These are phyloP conservation scores for Pythium utonaiense DNA, from an alignment of 352 stramenopile genomes.

Conservation along the genomic window DNA sequence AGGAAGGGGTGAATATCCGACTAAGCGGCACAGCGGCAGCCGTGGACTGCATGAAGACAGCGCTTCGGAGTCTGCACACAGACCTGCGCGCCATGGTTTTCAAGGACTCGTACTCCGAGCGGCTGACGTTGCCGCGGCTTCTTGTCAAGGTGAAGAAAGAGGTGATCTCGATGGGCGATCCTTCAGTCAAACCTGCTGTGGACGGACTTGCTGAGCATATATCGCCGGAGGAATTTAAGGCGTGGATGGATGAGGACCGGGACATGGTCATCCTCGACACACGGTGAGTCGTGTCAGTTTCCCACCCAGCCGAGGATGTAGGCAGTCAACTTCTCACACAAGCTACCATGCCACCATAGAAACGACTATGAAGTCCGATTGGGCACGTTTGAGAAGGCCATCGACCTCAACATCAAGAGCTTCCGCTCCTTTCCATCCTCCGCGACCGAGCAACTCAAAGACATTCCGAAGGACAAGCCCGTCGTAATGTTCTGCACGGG, in stretches of 20 bases:
- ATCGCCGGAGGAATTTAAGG: slow-evolving; percentile 58
- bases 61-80: slow-evolving; percentile 34
- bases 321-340: background rate
- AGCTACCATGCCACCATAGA: slow-evolving; percentile 18
- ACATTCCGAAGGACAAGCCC: slow-evolving; percentile 61
- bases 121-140: slow-evolving; percentile 59
- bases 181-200: slow-evolving; percentile 36
- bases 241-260: slow-evolving; percentile 59
- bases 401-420: slow-evolving; percentile 69
- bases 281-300: slow-evolving; percentile 24
- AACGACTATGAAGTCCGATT: slow-evolving; percentile 79
- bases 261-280: slow-evolving; percentile 71
- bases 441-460: slow-evolving; percentile 35
- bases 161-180: slow-evolving; percentile 69
- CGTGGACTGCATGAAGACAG: slow-evolving; percentile 46
- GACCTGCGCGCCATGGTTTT: slow-evolving; percentile 49
- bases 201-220: slow-evolving; percentile 57
- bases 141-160: slow-evolving; percentile 75
- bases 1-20: slow-evolving; percentile 67
- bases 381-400: slow-evolving; percentile 64
- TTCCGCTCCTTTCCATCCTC: slow-evolving; percentile 55
- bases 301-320: background rate
- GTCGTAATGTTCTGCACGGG: slow-evolving; percentile 84
- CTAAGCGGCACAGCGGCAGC: slow-evolving; percentile 43
- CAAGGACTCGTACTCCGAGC: slow-evolving; percentile 57